phyloP scores from a whole-genome alignment of 2,329 filamentous ascomycete genomes.

The Cytospora piceicola region DNA sequence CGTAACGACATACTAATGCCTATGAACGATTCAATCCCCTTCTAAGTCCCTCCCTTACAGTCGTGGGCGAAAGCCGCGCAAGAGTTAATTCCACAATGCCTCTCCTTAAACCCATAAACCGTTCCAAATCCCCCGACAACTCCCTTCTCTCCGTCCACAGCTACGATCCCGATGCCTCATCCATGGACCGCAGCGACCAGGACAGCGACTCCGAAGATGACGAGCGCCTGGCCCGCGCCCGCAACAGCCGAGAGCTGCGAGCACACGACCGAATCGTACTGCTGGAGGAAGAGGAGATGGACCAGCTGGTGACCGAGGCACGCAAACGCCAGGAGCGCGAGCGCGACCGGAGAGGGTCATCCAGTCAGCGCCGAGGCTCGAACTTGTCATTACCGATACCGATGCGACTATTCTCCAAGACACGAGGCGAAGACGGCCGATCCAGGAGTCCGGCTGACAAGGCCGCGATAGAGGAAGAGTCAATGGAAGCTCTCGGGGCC shows the following conservation, averaged over 20 bases:
- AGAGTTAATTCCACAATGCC: constrained; percentile 26
- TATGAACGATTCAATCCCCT: constrained; percentile 16
- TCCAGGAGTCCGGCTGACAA: constrained; percentile 46
- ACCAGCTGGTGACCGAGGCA: constrained; percentile 60
- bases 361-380: constrained; percentile 37
- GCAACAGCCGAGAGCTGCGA: constrained; percentile 71
- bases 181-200: constrained; percentile 67
- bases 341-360: constrained; percentile 49
- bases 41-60: constrained; percentile 15
- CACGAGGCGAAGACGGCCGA: constrained; percentile 42
- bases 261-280: constrained; percentile 72
- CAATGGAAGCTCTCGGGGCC: constrained; percentile 52
- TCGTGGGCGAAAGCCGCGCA: constrained; percentile 27
- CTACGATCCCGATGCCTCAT: constrained; percentile 72
- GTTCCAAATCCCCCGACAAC: constrained; percentile 30
- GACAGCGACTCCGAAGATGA: constrained; percentile 80
- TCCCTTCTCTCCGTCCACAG: constrained; percentile 65
- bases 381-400: constrained; percentile 56
- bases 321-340: constrained; percentile 52
- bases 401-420: constrained; percentile 48
- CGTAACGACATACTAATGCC: constrained; percentile 19
- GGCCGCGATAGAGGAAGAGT: constrained; percentile 39
- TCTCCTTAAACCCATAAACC: constrained; percentile 28
- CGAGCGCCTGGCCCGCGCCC: constrained; percentile 65
- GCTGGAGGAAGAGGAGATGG: constrained; percentile 75